Base-by-base conservation (phyloP, 2,329 filamentous ascomycete species). In the Sclerotinia borealis region DNA sequence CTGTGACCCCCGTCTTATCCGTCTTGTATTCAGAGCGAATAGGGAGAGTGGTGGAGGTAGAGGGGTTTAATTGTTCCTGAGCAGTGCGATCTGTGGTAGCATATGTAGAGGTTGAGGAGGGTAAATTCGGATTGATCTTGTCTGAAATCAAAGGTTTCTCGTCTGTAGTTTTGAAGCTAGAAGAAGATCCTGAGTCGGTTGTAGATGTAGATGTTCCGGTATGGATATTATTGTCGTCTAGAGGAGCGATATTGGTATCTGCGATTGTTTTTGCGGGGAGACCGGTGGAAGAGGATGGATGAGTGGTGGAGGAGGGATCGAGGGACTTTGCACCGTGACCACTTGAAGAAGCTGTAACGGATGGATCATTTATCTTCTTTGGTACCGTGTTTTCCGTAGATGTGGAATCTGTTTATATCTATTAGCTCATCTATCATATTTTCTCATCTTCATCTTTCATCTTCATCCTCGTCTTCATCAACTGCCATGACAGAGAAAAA, bases 391-490 rank as follows among this genome's bases (percentile, higher is more conserved):
- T 22, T 31, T 60, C 17, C 4, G 27, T 59, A 19, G 2, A 29
- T 31, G 50, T 49, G 43, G 22, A 29, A 34, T 47, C 39, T 52
- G n/a, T 37, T 13, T 7, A 3, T 10, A 10, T 31, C 6, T 11
- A 15, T 4, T 2, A 15, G 25, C n/a, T n/a, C 25, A 1, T 41
- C 13, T 1, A 3, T 15, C 2, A 4, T 5, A 3, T 10, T 8
- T 0, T 31, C 3, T 43, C 19, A n/a, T n/a, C n/a, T n/a, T 13
- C 17, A 8, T 17, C 6, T 55, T 27, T 10, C 29, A 52, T 52
- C 5, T 19, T 7, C n/a, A n/a, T n/a, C n/a, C n/a, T n/a, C n/a
- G n/a, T n/a, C n/a, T n/a, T n/a, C n/a, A n/a, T n/a, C n/a, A n/a
- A n/a, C n/a, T n/a, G n/a, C n/a, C n/a, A n/a, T n/a, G n/a, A n/a